Evolutionary conservation across 2,329 filamentous ascomycete species (phyloP), one percentile per base, ranked within the genome.

Genomic region (Lachnellula cervina): DNA sequence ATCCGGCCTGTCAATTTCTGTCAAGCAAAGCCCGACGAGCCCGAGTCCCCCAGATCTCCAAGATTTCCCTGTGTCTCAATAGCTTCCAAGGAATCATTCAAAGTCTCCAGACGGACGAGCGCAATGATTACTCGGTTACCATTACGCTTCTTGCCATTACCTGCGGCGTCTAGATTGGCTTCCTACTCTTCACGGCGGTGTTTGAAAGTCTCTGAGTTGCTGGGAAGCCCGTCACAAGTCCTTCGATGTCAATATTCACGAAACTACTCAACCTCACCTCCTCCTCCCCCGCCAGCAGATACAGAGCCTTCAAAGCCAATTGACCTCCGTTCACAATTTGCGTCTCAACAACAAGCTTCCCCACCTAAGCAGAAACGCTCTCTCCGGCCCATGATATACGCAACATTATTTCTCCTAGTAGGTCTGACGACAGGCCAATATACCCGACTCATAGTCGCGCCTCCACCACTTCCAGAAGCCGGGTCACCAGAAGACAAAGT

Each of bases 61-160:
- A 32, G 9, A 32, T 11, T 11, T 32, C 28, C 28, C n/a, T n/a
- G n/a, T n/a, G n/a, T n/a, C n/a, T 40, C 37, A 40, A 17, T 16
- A 40, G 5, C 37, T 17, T 13, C 19, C 19, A 17, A 13, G 19
- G 42, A 19, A 19, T 19, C 11, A 16, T 4, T 13, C 25, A 2
- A 14, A 32, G 13, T 17, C 49, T 85, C 81, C 74, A 86, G 83
- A 51, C 19, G 32, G 83, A 51, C 19, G 32, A 21, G 25, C 52
- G 51, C 47, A 11, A 61, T 62, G 60, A 59, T 57, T 40, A 58
- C 54, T 6, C 56, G 52, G 42, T 54, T 60, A 46, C 52, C 56
- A 28, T 4, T 51, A 45, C 46, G 55, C 16, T 46, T 49, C 17
- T 28, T 23, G n/a, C 47, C 49, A 9, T n/a, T 43, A 23, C 44